phyloP scores from a whole-genome alignment of 208 protist species.

The Trichomonas gallinae region DNA sequence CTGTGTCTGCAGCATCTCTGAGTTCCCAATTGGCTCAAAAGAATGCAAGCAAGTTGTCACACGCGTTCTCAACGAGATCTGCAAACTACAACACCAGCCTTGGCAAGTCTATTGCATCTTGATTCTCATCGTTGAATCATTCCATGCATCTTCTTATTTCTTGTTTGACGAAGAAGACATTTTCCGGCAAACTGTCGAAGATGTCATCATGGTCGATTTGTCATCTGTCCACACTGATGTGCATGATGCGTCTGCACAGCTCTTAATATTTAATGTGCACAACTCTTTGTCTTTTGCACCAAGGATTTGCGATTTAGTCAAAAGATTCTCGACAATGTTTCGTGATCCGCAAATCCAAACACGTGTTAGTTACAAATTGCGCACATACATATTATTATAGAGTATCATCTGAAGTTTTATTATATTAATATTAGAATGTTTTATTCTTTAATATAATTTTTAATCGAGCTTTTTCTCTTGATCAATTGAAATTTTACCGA shows the following conservation, averaged over 20 bases:
- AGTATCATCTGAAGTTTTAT: too few relatives aligned
- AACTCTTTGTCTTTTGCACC: background rate
- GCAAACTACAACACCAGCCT: background rate
- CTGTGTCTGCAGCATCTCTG: background rate
- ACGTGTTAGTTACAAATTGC: too few relatives aligned
- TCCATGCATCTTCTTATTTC: background rate
- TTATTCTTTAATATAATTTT: too few relatives aligned
- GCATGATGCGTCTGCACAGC: background rate
- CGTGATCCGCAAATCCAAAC: background rate
- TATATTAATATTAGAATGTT: too few relatives aligned
- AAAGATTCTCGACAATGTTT: background rate
- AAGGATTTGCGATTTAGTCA: background rate
- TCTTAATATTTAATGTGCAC: background rate
- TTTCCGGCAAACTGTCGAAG: background rate
- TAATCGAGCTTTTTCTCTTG: too few relatives aligned
- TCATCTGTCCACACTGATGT: background rate
- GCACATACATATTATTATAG: too few relatives aligned
- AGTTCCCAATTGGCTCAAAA: background rate
- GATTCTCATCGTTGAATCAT: background rate
- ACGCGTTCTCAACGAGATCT: background rate
- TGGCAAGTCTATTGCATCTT: background rate
- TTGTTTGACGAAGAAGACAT: background rate
- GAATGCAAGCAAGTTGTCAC: background rate
- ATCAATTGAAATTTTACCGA: too few relatives aligned
- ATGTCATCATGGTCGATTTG: background rate